phyloP scores from a whole-genome alignment of 1,139 yeast species.

The Tardiomyces digboiensis region DNA sequence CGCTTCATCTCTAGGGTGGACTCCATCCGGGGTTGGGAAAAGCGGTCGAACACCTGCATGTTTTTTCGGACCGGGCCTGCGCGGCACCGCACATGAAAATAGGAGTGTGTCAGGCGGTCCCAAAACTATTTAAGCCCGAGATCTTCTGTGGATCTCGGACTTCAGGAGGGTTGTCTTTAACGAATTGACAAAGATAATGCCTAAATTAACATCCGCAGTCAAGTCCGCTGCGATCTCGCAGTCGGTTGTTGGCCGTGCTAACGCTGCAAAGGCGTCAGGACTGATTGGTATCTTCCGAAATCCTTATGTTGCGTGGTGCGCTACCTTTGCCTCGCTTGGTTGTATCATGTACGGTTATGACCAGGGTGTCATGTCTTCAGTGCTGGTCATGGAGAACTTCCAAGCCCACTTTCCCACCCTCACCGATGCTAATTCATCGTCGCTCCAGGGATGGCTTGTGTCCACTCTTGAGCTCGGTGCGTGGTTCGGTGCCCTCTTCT shows the following conservation, averaged over 20 bases:
- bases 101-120: too few relatives aligned
- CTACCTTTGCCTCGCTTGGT: slow-evolving; percentile 43
- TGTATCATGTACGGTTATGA: slow-evolving; percentile 35
- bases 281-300: slow-evolving; percentile 11
- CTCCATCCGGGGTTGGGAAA: too few relatives aligned
- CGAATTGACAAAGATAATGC: background rate
- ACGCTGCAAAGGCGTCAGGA: slow-evolving; percentile 11
- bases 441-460: slow-evolving; percentile 51
- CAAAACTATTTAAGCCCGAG: background rate
- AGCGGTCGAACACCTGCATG: too few relatives aligned
- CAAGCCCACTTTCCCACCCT: slow-evolving; percentile 41
- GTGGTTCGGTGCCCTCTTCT: slow-evolving; percentile 57
- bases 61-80: too few relatives aligned
- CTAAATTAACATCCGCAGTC: slow-evolving; percentile 1
- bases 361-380: slow-evolving; percentile 31
- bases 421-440: slow-evolving; percentile 37
- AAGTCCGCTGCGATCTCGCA: slow-evolving; percentile 11
- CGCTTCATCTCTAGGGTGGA: too few relatives aligned
- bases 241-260: slow-evolving; percentile 16
- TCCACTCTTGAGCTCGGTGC: slow-evolving; percentile 72
- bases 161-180: background rate
- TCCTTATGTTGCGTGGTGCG: slow-evolving; percentile 29
- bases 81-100: too few relatives aligned
- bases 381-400: slow-evolving; percentile 54
- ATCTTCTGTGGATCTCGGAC: background rate